Conservation (phyloP, 495 filamentous ascomycete genomes). For the Usnea hakonensis region DNA sequence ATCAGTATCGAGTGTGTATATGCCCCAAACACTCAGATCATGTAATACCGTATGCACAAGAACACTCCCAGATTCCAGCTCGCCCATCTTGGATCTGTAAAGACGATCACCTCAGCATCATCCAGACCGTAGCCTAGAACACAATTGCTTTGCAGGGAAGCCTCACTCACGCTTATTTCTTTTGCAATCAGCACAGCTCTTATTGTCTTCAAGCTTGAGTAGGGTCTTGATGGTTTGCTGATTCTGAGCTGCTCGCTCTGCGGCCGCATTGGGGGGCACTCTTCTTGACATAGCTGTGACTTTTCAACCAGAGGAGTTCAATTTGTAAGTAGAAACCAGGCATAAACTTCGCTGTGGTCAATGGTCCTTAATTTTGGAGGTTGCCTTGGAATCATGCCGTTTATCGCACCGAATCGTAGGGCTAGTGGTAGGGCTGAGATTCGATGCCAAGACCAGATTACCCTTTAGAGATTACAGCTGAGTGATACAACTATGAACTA, state of each 20-base stretch:
- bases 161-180: constrained; percentile 78
- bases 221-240: constrained; percentile 83
- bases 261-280: constrained; percentile 58
- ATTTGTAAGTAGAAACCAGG: neutral
- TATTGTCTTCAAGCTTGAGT: constrained; percentile 87
- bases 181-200: constrained; percentile 97
- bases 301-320: neutral
- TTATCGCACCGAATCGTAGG: neutral
- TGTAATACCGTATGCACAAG: constrained; percentile 71
- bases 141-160: too few species aligned
- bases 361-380: neutral
- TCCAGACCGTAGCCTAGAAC: neutral
- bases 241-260: constrained; percentile 83
- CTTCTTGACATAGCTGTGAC: constrained; percentile 71
- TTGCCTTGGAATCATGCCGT: neutral
- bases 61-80: constrained; percentile 97
- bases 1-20: neutral
- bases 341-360: too few species aligned
- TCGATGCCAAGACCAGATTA: neutral
- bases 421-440: neutral
- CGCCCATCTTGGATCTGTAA: constrained; percentile 88
- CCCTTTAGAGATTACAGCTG: too few species aligned
- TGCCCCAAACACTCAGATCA: neutral
- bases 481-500: too few species aligned
- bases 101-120: constrained; percentile 11